Base-by-base conservation (phyloP, 495 filamentous ascomycete genomes). In the Xylaria telfairii region DNA sequence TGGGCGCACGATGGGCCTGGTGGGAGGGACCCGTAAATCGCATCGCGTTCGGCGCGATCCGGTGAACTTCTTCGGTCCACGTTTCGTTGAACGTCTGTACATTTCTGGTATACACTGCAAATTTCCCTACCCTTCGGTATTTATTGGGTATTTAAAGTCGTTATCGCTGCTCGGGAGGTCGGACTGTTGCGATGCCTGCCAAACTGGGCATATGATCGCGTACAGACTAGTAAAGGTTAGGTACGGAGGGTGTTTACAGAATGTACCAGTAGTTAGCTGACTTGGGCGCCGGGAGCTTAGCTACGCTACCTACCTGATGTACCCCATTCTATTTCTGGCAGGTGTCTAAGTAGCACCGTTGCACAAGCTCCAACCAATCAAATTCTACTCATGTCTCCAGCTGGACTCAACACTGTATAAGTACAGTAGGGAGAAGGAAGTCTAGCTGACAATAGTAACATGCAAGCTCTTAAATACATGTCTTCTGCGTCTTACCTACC, bases 381-480 rank as follows among this genome's bases (percentile, higher is more conserved):
- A 37, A 59, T 37, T 8, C 19, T 4, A 34, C 28, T 9, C 5
- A n/a, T 5, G 17, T 34, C 28, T 34, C n/a, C 32, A 59, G 56
- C 56, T 59, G 53, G 28, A 28, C 21, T 49, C 46, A n/a, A 49
- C 9, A 17, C n/a, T n/a, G n/a, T n/a, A n/a, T n/a, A n/a, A n/a
- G n/a, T n/a, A n/a, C n/a, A n/a, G n/a, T n/a, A n/a, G n/a, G n/a
- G n/a, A n/a, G 49, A 26, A 8, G 12, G 28, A 59, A 59, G 30
- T 59, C 56, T 59, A 37, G 32, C 56, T 32, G 56, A 59, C 37
- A 37, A 59, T 59, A 59, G 56, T n/a, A 59, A 59, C 56, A 8
- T 10, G 26, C 51, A 54, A 2, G 13, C 24, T 54, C 12, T 24
- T 12, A 26, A 53, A n/a, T n/a, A n/a, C n/a, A n/a, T n/a, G n/a